Evolutionary conservation across 2,329 filamentous ascomycete species (phyloP).

Genomic region (Aureobasidium sp.): DNA sequence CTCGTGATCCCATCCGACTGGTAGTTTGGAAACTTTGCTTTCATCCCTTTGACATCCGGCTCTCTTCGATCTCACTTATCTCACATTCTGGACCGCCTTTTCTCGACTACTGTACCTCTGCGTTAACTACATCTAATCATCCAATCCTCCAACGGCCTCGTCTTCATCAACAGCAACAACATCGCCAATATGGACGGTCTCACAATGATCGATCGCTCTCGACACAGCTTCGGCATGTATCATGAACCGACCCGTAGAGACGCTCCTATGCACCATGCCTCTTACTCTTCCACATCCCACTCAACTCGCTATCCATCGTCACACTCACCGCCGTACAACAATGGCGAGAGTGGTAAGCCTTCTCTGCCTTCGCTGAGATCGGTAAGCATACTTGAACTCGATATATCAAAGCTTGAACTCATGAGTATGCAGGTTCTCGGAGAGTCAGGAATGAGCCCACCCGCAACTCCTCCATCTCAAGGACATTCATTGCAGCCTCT

Average conservation of each 20-base stretch:
- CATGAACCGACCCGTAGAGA: constrained; percentile 4
- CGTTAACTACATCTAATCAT: background rate
- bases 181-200: constrained; percentile 2
- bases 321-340: constrained; percentile 23
- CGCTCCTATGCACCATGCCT: background rate
- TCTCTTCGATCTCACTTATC: background rate
- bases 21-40: background rate
- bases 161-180: background rate
- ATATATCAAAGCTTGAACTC: background rate
- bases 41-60: background rate
- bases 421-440: constrained; percentile 21
- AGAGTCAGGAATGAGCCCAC: constrained; percentile 22
- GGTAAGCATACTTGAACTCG: constrained; percentile 14
- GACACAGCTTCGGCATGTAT: constrained; percentile 7
- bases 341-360: constrained; percentile 20
- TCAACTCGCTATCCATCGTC: background rate
- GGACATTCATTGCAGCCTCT: constrained; percentile 19
- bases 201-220: background rate
- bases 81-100: background rate
- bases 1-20: constrained; percentile 4
- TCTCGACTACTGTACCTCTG: background rate
- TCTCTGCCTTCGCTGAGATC: constrained; percentile 27
- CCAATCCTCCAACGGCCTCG: background rate
- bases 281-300: background rate
- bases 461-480: constrained; percentile 22